Conservation (phyloP, 768 basidiomycete species). For the Trametes sanguinea region DNA sequence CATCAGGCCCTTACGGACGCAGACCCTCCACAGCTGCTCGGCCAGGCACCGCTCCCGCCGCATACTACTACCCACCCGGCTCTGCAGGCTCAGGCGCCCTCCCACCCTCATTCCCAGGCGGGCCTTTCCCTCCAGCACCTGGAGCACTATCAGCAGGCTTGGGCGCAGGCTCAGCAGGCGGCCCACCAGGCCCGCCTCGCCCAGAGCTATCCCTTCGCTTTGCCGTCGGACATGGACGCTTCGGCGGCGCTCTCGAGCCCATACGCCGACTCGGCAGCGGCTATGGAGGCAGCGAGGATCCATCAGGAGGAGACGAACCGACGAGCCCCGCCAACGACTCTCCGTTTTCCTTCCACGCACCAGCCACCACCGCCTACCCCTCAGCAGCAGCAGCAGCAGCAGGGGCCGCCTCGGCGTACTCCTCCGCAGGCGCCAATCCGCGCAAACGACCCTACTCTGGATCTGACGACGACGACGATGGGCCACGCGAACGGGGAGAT, state of each 20-base stretch:
- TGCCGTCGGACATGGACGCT: slow-evolving; percentile 32
- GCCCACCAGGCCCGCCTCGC: slow-evolving; percentile 35
- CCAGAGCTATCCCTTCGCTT: slow-evolving; percentile 43
- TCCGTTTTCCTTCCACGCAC: slow-evolving; percentile 80
- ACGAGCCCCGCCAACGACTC: slow-evolving; percentile 47
- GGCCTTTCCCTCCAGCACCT: slow-evolving; percentile 40
- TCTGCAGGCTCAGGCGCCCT: slow-evolving; percentile 41
- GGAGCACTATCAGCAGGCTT: slow-evolving; percentile 42
- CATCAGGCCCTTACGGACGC: slow-evolving; percentile 48
- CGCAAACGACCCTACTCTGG: slow-evolving; percentile 65
- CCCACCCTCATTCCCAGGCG: neutral
- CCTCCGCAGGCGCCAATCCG: slow-evolving; percentile 40
- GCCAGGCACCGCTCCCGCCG: slow-evolving; percentile 72
- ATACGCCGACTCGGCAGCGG: slow-evolving; percentile 33
- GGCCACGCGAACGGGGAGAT: slow-evolving; percentile 26
- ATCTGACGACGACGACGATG: slow-evolving; percentile 50
- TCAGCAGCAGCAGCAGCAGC: slow-evolving; percentile 20
- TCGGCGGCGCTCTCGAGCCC: slow-evolving; percentile 38
- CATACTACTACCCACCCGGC: slow-evolving; percentile 49
- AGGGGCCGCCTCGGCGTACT: slow-evolving; percentile 16
- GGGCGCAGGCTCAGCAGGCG: slow-evolving; percentile 9
- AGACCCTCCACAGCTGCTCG: slow-evolving; percentile 62
- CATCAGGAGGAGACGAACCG: slow-evolving; percentile 33
- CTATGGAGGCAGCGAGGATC: slow-evolving; percentile 24
- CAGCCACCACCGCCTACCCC: slow-evolving; percentile 43